Percentiles rank a stretch among this genome's conserved stretches.
Evolutionary conservation across 1,284 basidiomycete species (phyloP).

Genomic region (Flammula alnicola): DNA sequence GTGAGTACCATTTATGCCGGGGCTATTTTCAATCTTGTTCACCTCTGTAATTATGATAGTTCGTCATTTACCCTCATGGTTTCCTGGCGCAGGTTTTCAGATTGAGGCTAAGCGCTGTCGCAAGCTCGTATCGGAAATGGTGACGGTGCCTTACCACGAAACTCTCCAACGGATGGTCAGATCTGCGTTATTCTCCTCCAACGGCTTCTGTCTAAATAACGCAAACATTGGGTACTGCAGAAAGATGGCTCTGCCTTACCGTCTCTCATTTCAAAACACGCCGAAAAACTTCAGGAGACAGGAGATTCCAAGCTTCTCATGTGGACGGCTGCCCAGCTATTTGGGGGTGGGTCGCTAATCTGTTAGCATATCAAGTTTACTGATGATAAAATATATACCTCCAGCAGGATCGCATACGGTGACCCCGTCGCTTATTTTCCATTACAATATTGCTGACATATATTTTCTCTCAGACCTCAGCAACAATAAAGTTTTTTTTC

Average conservation of each 20-base stretch:
- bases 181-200: neutral
- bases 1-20: neutral
- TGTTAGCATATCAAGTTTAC: neutral
- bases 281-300: neutral
- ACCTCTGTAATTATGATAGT: neutral
- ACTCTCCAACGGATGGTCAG: neutral
- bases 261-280: neutral
- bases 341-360: conserved; percentile 2
- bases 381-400: neutral
- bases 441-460: neutral
- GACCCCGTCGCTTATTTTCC: neutral
- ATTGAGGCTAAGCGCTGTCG: conserved; percentile 2
- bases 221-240: neutral
- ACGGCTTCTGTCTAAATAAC: neutral
- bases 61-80: neutral
- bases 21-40: neutral
- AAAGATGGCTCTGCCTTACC: too few relatives aligned
- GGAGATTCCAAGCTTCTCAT: neutral
- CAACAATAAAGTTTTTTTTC: conserved; percentile 26
- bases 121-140: neutral
- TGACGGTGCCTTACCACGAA: neutral
- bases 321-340: conserved; percentile 7
- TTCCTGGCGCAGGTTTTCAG: conserved; percentile 6
- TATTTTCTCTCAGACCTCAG: conserved; percentile 13
- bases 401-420: neutral